Base-by-base conservation (phyloP, 371 early-diverging fungal genomes). In the Apophysomyces variabilis region DNA sequence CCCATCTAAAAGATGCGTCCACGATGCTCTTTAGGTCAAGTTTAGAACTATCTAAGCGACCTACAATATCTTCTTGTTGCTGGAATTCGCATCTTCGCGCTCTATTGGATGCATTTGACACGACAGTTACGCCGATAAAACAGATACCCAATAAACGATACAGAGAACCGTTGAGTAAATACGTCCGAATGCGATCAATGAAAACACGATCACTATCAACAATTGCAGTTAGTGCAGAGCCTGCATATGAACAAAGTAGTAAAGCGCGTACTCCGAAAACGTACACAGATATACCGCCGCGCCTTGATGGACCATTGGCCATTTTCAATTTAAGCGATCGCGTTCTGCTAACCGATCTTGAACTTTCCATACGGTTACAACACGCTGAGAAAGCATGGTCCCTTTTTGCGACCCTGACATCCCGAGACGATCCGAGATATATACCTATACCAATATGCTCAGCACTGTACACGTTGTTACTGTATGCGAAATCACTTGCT, bases 321-420 rank as follows among this genome's bases (percentile, higher is more conserved):
- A 38, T 73, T 4, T 70, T 78, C 26, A 76, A 75, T 64, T 45
- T 78, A 16, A 56, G 71, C 8, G 64, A 77, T 54, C 62, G 66
- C 35, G 35, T 81, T 6, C 46, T 56, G 9, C 65, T 81, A 7
- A 58, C 65, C 1, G 72, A 83, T 65, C 69, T 83, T 6, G 83
- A 78, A 43, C 62, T 61, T 32, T 69, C 80, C 14, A 68, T 83
- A 61, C 69, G 69, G 41, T 13, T 65, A n/a, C 66, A 67, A 16
- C 70, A 80, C 54, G 78, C 80, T n/a, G 78, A 78, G 36, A 71
- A 69, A 61, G 72, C 83, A 6, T 83, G 80, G 78, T 63, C 75
- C 9, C 18, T 80, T 13, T 83, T 79, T 60, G 43, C 56, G 8
- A 76, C 78, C 37, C 57, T 83, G n/a, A 45, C 72, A 14, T 35